These are phyloP conservation scores for Terana coerulea DNA, from an alignment of 768 basidiomycete species.

Conservation along the genomic window DNA sequence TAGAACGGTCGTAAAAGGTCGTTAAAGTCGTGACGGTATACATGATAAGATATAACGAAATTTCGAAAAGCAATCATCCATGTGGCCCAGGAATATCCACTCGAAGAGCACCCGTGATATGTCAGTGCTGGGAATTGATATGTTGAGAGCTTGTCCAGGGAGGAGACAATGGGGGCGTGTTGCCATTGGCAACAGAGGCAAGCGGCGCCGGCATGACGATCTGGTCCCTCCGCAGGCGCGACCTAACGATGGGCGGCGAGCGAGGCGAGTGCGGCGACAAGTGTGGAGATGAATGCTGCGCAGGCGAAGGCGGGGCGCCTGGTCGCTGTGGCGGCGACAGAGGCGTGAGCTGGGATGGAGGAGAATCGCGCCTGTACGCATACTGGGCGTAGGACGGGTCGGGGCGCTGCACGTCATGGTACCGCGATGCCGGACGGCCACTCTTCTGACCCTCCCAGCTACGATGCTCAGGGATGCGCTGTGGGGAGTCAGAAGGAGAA, in stretches of 20 bases:
- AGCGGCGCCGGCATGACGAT: constrained; percentile 24
- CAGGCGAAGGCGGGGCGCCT: background rate
- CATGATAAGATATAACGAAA: too few species aligned
- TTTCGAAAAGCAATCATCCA: too few species aligned
- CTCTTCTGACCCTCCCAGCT: background rate
- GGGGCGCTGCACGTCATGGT: background rate
- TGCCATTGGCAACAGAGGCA: constrained; percentile 7
- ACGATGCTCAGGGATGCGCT: background rate
- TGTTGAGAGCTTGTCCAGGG: too few species aligned
- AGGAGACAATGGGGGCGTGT: too few species aligned
- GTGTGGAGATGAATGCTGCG: background rate
- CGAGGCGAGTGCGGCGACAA: background rate
- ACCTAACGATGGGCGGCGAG: constrained; percentile 1
- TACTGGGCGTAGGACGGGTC: background rate
- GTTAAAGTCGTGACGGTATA: too few species aligned
- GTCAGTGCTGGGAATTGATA: too few species aligned
- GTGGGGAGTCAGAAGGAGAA: background rate
- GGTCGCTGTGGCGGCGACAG: too few species aligned
- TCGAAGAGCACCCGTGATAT: too few species aligned
- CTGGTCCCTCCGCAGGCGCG: constrained; percentile 15
- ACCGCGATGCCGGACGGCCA: background rate
- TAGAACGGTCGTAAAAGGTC: too few species aligned
- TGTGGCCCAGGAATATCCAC: too few species aligned
- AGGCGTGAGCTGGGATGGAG: too few species aligned
- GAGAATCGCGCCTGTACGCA: too few species aligned